phyloP scores from a whole-genome alignment of 345 rosid species.

The Eucalyptus cladocalyx region DNA sequence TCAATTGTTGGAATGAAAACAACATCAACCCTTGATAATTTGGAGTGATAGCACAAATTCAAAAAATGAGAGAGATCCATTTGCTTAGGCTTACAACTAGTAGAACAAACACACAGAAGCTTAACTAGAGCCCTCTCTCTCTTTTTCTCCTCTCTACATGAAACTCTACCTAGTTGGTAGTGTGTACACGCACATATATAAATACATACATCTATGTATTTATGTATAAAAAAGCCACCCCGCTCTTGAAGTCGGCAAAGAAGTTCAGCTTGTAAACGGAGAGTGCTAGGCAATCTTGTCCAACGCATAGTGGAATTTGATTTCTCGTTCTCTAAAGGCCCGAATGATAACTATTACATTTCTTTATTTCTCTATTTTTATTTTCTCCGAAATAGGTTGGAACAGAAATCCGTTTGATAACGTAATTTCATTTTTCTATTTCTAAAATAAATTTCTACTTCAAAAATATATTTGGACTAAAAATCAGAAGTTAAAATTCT shows the following conservation, averaged over 20 bases:
- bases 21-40: background rate
- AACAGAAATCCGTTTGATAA: accelerated
- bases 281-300: background rate
- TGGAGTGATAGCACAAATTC: background rate
- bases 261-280: background rate
- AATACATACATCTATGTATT: background rate
- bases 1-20: background rate
- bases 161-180: background rate
- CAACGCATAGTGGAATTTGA: background rate
- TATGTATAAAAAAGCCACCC: too few species aligned
- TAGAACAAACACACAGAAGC: background rate
- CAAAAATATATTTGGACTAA: too few species aligned
- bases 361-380: too few species aligned
- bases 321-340: background rate
- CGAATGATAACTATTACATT: too few species aligned
- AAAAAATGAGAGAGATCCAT: background rate
- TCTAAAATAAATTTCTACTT: accelerated
- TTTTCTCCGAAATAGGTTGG: accelerated
- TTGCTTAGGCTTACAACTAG: background rate
- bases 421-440: too few species aligned
- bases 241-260: background rate
- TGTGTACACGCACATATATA: background rate
- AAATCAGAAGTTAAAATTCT: too few species aligned
- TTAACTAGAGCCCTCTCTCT: background rate
- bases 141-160: background rate